A percentile compares a stretch with the other conserved stretches of the same genome.
These are phyloP conservation scores for Picea abies DNA, from an alignment of 83 land plant genomes.

Conservation along the genomic window DNA sequence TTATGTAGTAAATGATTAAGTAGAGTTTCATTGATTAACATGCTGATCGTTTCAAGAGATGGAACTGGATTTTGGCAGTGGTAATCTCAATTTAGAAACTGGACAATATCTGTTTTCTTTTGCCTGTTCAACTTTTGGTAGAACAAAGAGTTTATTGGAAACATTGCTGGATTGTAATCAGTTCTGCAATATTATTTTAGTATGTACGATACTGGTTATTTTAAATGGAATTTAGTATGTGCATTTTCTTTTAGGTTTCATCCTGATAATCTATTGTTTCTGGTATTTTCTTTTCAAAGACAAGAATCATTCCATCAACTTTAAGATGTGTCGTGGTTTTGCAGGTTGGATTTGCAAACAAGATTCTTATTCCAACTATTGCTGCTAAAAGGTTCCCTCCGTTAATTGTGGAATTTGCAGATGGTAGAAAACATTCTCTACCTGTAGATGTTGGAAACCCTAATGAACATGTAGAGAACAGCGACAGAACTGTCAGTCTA, in stretches of 20 bases:
- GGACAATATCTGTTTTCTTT: background rate
- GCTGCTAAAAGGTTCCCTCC: constrained; percentile 65
- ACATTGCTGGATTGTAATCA: background rate
- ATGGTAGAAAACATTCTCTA: constrained; percentile 43
- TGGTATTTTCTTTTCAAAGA: background rate
- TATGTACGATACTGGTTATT: background rate
- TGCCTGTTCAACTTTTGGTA: background rate
- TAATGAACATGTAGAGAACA: constrained; percentile 9
- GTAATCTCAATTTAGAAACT: background rate
- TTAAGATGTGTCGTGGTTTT: background rate
- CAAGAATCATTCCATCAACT: background rate
- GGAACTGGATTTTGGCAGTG: background rate
- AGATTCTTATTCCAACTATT: constrained; percentile 52
- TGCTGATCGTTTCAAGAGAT: background rate
- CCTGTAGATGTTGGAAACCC: constrained; percentile 26
- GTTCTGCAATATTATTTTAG: background rate
- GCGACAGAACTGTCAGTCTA: constrained; percentile 11
- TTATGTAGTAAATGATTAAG: background rate
- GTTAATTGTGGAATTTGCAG: constrained; percentile 42
- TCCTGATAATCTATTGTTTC: background rate
- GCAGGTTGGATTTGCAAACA: constrained; percentile 63
- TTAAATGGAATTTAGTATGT: background rate
- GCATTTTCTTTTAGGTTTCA: background rate
- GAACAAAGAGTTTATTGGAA: background rate
- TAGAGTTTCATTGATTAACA: background rate